Evolutionary conservation across 805 yeast genomes (phyloP), one percentile per base, ranked within the genome.

Genomic region (Peterozyma xylosa): DNA sequence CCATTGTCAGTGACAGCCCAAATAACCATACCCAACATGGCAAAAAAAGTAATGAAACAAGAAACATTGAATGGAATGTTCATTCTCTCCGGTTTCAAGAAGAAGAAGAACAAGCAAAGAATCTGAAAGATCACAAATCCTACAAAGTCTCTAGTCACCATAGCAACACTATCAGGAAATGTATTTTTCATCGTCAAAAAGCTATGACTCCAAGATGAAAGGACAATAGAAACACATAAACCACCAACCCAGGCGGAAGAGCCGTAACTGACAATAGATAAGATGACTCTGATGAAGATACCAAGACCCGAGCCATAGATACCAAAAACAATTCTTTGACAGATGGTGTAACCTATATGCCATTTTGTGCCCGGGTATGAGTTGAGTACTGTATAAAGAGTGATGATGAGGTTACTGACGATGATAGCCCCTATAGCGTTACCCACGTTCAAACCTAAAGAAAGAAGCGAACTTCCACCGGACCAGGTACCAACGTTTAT

Each of bases 261-360:
- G 3, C 71, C 68, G 47, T 61, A 70, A 72, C 75, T 74, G 35
- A 75, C 69, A 33, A 68, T 60, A 15, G 72, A 66, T 37, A 74
- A 56, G 29, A 71, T 60, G 35, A 67, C 62, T 53, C 80, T 59
- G 45, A 68, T 66, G 10, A 64, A 45, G 32, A 76, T 59, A n/a
- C 71, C 73, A 27, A 73, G 43, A 37, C 55, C 61, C 5, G 73
- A 63, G 2, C 78, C 77, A 46, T 62, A 55, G 33, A 71, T 59
- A 9, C 81, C 80, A 58, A 70, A 74, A 0, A 70, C 57, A 39
- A 66, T 62, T 41, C 80, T 56, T 18, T 66, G 59, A 42, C 62
- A 62, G 10, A 74, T 63, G 2, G 79, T 67, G 49, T 63, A 75
- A 1, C 79, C 78, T 36, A 75, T 62, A 53, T 73, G 78, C 62